phyloP scores from a whole-genome alignment of 768 basidiomycete species.

The Rhizopogon rudus region DNA sequence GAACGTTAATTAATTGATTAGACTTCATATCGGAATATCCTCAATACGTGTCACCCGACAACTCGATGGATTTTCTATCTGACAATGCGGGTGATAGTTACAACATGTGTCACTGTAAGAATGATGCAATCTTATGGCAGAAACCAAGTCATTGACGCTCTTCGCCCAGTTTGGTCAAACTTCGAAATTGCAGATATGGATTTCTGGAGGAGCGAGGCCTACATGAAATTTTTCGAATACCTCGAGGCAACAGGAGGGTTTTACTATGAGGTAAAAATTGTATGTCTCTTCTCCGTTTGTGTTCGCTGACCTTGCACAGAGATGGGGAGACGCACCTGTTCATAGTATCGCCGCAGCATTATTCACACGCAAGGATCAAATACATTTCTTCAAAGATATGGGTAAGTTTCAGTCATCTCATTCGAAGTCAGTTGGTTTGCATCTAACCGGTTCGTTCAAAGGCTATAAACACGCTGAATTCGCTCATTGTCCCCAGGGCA shows the following conservation, averaged over 20 bases:
- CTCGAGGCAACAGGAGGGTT: slow-evolving; percentile 81
- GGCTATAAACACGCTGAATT: slow-evolving; percentile 89
- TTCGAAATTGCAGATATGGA: slow-evolving; percentile 88
- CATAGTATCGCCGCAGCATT: slow-evolving; percentile 90
- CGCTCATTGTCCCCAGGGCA: slow-evolving; percentile 86
- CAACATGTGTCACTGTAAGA: slow-evolving; percentile 61
- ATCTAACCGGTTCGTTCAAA: slow-evolving; percentile 1
- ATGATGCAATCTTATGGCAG: not conserved
- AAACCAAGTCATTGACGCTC: not conserved
- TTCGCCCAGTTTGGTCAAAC: slow-evolving; percentile 76
- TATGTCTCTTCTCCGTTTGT: not conserved
- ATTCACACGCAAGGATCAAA: slow-evolving; percentile 82
- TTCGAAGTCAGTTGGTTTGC: no score
- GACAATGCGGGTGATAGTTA: slow-evolving; percentile 61
- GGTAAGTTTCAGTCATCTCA: slow-evolving; percentile 28
- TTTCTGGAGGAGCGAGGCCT: slow-evolving; percentile 81
- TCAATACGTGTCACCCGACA: slow-evolving; percentile 48
- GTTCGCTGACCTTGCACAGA: slow-evolving; percentile 32
- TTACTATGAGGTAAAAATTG: slow-evolving; percentile 67
- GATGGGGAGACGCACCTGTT: slow-evolving; percentile 94
- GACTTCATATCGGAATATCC: slow-evolving; percentile 54
- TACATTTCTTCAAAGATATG: slow-evolving; percentile 95
- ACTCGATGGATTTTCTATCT: slow-evolving; percentile 61
- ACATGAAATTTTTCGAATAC: slow-evolving; percentile 77
- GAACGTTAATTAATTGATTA: slow-evolving; percentile 35